Evolutionary conservation across 305 asterid species (phyloP).

Genomic region (Salvia sclarea): DNA sequence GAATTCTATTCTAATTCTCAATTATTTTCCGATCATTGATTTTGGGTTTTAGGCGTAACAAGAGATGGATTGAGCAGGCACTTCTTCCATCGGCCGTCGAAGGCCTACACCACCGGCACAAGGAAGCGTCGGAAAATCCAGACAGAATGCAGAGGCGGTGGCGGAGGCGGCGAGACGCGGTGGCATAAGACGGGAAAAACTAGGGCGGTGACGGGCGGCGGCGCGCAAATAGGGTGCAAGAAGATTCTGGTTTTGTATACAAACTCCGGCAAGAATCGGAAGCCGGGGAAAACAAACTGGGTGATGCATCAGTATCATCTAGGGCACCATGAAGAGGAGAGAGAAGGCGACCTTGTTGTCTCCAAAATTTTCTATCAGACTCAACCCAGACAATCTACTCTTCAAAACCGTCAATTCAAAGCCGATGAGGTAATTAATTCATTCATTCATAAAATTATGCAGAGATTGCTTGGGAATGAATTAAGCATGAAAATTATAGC

Average conservation of each 20-base stretch:
- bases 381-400: conserved; percentile 80
- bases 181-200: conserved; percentile 99
- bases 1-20: too few species aligned
- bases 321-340: conserved; percentile 95
- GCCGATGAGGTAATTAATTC: conserved; percentile 31
- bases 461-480: too few species aligned
- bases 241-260: conserved; percentile 87
- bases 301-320: conserved; percentile 97
- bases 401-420: too few species aligned
- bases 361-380: conserved; percentile 96
- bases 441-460: neutral
- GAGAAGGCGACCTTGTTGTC: conserved; percentile 94
- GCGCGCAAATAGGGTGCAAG: conserved; percentile 96
- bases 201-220: conserved; percentile 82
- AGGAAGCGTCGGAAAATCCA: conserved; percentile 87
- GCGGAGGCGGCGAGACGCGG: conserved; percentile 93
- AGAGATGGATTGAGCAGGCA: conserved; percentile 91
- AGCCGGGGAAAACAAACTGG: conserved; percentile 98
- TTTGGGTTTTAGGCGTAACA: conserved; percentile 73
- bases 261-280: conserved; percentile 89
- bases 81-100: conserved; percentile 96
- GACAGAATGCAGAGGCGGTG: conserved; percentile 69
- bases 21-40: too few species aligned
- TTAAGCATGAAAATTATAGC: too few species aligned
- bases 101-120: conserved; percentile 97